Conservation (phyloP, 164 flowering plant genomes). For the Chimonanthus salicifolius region DNA sequence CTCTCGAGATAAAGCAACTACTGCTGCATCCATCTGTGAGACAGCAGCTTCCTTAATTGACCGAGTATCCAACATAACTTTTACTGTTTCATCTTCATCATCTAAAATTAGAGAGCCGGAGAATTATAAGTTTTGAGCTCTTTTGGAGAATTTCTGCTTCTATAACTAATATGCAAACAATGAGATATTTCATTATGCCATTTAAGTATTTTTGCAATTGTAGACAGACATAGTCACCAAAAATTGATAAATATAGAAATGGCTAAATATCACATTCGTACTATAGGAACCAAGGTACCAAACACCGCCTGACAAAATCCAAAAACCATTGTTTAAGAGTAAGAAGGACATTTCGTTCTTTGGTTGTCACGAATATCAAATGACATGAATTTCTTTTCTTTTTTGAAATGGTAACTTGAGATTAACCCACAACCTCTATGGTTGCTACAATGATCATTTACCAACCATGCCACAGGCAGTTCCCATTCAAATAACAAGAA, state of each 20-base stretch:
- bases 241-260: no score
- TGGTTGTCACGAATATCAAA: neutral
- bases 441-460: no score
- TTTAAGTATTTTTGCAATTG: neutral
- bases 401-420: no score
- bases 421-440: no score
- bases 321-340: neutral
- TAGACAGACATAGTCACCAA: neutral
- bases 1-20: constrained; percentile 73
- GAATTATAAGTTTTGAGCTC: constrained; percentile 2
- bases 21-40: constrained; percentile 84
- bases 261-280: neutral
- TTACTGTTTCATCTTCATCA: constrained; percentile 43
- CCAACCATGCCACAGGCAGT: no score
- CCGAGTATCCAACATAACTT: constrained; percentile 48
- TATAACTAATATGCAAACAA: neutral
- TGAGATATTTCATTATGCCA: neutral
- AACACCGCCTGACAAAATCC: neutral
- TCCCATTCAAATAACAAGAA: neutral
- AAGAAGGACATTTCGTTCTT: neutral
- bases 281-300: neutral
- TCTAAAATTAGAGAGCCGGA: constrained; percentile 23
- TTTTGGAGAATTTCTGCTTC: neutral
- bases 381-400: no score
- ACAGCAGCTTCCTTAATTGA: constrained; percentile 50